Evolutionary conservation across 2,329 filamentous ascomycete species (phyloP).

Genomic region (Dothideomycetes sp.): DNA sequence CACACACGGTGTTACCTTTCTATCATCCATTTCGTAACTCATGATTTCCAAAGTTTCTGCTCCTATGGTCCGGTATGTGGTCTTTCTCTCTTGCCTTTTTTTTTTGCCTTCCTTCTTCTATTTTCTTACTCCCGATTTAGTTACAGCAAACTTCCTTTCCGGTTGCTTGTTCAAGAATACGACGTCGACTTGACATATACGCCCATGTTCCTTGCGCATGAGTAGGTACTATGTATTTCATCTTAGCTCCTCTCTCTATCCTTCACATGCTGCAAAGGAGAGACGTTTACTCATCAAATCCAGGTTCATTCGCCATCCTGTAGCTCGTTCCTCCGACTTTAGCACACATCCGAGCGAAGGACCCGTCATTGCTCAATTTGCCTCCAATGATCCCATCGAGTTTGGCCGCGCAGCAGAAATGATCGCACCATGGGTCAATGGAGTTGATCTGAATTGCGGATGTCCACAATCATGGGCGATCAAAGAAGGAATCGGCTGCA

Average conservation of each 20-base stretch:
- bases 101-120: neutral
- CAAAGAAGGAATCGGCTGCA: slow-evolving; percentile 57
- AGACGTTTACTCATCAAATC: neutral
- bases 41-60: slow-evolving; percentile 38
- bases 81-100: neutral
- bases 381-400: slow-evolving; percentile 52
- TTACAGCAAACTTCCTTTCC: slow-evolving; percentile 52
- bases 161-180: slow-evolving; percentile 56
- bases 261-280: too few species aligned
- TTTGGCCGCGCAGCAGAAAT: slow-evolving; percentile 54
- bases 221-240: slow-evolving; percentile 16
- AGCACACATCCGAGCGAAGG: slow-evolving; percentile 45
- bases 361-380: slow-evolving; percentile 59
- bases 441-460: slow-evolving; percentile 63
- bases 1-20: neutral
- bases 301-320: slow-evolving; percentile 22
- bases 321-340: slow-evolving; percentile 49
- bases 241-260: too few species aligned
- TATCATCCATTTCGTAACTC: slow-evolving; percentile 7
- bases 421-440: slow-evolving; percentile 52
- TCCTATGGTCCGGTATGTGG: slow-evolving; percentile 53
- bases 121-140: slow-evolving; percentile 12
- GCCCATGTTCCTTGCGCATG: slow-evolving; percentile 49
- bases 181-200: slow-evolving; percentile 61
- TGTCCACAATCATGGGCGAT: slow-evolving; percentile 67